Percentiles rank a stretch among this genome's conserved stretches.
Evolutionary conservation across 2,329 filamentous ascomycete species (phyloP).

Genomic region (Cladophialophora yegresii): DNA sequence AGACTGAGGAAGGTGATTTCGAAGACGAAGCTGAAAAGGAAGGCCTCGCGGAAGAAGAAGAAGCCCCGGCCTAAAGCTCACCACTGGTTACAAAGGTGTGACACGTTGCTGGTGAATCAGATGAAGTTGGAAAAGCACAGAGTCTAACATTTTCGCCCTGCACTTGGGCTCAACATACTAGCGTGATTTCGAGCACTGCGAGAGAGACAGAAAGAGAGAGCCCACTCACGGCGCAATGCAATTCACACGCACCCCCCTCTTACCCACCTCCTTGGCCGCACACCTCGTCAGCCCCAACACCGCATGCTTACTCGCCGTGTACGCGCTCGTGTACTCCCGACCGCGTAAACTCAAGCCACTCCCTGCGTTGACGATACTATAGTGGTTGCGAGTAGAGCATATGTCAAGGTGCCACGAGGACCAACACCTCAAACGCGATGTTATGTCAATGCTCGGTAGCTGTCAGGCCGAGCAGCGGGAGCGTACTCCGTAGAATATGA

Average conservation of each 20-base stretch:
- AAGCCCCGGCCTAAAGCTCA: too few relatives aligned
- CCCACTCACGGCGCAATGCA: slow-evolving; percentile 36
- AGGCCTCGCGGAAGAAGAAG: too few relatives aligned
- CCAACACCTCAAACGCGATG: neutral
- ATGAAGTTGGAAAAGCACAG: too few relatives aligned
- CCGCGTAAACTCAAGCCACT: slow-evolving; percentile 44
- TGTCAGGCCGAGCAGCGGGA: neutral
- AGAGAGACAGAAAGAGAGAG: neutral
- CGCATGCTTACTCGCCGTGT: slow-evolving; percentile 57
- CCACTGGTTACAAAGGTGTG: too few relatives aligned
- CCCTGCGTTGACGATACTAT: slow-evolving; percentile 47
- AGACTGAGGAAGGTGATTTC: too few relatives aligned
- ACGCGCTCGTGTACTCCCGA: slow-evolving; percentile 43
- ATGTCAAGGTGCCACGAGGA: neutral
- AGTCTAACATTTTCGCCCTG: too few relatives aligned
- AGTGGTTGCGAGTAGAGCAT: slow-evolving; percentile 10
- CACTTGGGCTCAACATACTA: too few relatives aligned
- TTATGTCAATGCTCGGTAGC: neutral
- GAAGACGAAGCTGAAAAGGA: too few relatives aligned
- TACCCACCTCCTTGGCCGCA: slow-evolving; percentile 41
- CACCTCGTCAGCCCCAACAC: slow-evolving; percentile 59
- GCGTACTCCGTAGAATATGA: neutral
- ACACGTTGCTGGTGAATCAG: too few relatives aligned
- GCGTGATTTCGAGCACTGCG: too few relatives aligned
- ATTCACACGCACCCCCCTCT: slow-evolving; percentile 43